phyloP scores from a whole-genome alignment of 164 flowering plant species.

The Cinnamomum chago region DNA sequence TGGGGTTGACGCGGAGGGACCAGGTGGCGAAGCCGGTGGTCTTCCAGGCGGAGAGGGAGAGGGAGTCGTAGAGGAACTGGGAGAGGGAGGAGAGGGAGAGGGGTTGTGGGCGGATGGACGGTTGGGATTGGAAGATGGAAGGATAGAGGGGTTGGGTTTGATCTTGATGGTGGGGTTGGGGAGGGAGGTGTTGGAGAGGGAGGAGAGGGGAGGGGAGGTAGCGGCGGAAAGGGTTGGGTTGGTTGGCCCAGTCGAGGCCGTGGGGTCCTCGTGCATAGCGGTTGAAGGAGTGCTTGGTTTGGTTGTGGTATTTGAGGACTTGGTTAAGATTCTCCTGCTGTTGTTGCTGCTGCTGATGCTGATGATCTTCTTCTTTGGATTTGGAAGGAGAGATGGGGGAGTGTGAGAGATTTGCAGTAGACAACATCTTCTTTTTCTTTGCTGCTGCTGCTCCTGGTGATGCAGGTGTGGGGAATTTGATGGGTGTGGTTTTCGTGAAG shows the following conservation, averaged over 20 bases:
- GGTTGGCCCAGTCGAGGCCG: conserved; percentile 96
- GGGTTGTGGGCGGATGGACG: conserved; percentile 45
- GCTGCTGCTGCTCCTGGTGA: background rate
- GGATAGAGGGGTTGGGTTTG: conserved; percentile 36
- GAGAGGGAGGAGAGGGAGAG: conserved; percentile 53
- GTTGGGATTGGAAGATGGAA: conserved; percentile 51
- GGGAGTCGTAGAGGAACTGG: conserved; percentile 67
- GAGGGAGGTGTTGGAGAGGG: conserved; percentile 59
- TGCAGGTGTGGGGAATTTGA: background rate
- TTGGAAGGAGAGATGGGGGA: background rate
- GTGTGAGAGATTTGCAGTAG: background rate
- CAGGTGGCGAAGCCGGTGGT: conserved; percentile 74
- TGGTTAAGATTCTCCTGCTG: conserved; percentile 23
- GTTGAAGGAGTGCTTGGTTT: conserved; percentile 75
- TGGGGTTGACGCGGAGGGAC: conserved; percentile 94
- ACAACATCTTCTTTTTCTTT: too few relatives aligned
- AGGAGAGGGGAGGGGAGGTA: conserved; percentile 58
- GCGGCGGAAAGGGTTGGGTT: conserved; percentile 93
- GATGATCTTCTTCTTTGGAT: background rate
- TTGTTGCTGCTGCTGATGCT: conserved; percentile 13
- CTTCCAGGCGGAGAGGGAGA: conserved; percentile 94
- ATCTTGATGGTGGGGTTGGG: conserved; percentile 5
- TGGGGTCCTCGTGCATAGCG: conserved; percentile 79
- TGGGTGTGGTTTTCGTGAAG: background rate
- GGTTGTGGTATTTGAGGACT: conserved; percentile 73